These are phyloP conservation scores for Pyrenophora teres DNA, from an alignment of 2,329 filamentous ascomycete species.

Conservation along the genomic window DNA sequence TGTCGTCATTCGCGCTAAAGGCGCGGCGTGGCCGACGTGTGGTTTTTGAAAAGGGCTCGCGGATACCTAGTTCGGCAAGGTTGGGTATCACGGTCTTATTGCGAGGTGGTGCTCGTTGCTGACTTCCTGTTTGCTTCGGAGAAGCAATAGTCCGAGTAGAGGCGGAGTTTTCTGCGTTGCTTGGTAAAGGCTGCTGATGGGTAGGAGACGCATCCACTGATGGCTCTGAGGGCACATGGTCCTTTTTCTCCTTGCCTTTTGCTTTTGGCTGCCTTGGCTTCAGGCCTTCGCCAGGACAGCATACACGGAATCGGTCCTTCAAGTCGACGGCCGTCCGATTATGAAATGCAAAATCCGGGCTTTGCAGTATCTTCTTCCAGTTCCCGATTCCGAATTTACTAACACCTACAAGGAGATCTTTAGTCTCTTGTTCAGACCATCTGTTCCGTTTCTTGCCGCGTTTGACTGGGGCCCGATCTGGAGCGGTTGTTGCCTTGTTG, in stretches of 20 bases:
- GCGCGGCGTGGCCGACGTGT: conserved; percentile 59
- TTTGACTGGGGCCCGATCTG: conserved; percentile 29
- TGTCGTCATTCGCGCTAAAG: conserved; percentile 63
- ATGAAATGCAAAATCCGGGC: conserved; percentile 62
- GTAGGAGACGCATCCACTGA: background rate
- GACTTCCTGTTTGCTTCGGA: background rate
- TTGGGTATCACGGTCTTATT: conserved; percentile 34
- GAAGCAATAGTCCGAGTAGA: background rate
- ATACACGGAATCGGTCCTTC: conserved; percentile 65
- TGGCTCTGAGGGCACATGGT: background rate
- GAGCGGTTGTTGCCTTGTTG: conserved; percentile 4
- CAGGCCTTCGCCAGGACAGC: conserved; percentile 51
- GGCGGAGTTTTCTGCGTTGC: background rate
- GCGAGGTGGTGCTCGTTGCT: conserved; percentile 20
- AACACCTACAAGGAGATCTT: conserved; percentile 62
- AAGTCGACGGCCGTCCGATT: conserved; percentile 65
- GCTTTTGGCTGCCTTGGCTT: conserved; percentile 43
- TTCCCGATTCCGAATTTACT: conserved; percentile 65
- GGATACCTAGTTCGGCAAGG: conserved; percentile 53
- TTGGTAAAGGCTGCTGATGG: background rate
- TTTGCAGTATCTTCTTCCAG: conserved; percentile 66
- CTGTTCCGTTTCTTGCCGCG: conserved; percentile 60
- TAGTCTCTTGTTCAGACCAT: conserved; percentile 68
- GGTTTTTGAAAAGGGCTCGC: conserved; percentile 55
- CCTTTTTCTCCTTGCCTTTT: conserved; percentile 36